Evolutionary conservation across 495 filamentous ascomycete species (phyloP).

Genomic region (Penicillium taxi): DNA sequence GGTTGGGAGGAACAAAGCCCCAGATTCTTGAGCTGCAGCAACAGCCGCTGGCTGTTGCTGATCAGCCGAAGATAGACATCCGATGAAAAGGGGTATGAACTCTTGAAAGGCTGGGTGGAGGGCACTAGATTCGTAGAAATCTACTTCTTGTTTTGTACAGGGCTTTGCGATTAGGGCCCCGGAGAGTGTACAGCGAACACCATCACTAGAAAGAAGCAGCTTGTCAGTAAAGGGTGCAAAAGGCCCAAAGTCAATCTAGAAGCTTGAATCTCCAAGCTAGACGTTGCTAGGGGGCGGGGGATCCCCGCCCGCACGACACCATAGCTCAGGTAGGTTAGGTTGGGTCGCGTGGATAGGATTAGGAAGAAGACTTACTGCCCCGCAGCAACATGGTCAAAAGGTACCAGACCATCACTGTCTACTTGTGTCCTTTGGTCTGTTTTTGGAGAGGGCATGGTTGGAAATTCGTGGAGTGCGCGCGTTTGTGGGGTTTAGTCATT

Average conservation of each 20-base stretch:
- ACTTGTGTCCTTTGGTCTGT: slow-evolving; percentile 31
- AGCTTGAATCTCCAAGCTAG: background rate
- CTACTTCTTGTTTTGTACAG: slow-evolving; percentile 76
- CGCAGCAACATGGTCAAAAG: slow-evolving; percentile 76
- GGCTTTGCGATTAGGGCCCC: slow-evolving; percentile 92
- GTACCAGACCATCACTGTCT: slow-evolving; percentile 50
- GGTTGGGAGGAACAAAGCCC: slow-evolving; percentile 31
- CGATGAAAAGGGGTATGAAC: slow-evolving; percentile 79
- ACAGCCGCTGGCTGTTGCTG: slow-evolving; percentile 43
- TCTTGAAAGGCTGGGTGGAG: slow-evolving; percentile 63
- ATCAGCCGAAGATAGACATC: slow-evolving; percentile 54
- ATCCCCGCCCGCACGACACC: background rate
- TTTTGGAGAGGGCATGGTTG: slow-evolving; percentile 31
- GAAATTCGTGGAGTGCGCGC: background rate
- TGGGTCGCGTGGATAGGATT: slow-evolving; percentile 7
- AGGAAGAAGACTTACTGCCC: slow-evolving; percentile 71
- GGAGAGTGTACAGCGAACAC: slow-evolving; percentile 76
- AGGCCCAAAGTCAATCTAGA: background rate
- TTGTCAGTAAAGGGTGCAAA: slow-evolving; percentile 4
- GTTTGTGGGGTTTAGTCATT: slow-evolving; percentile 1
- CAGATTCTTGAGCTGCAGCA: slow-evolving; percentile 34
- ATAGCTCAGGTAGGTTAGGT: background rate
- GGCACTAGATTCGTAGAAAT: slow-evolving; percentile 79
- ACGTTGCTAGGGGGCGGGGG: background rate
- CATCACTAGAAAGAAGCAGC: slow-evolving; percentile 53